phyloP scores from a whole-genome alignment of 2,329 filamentous ascomycete species.

The Lachnellula suecica region DNA sequence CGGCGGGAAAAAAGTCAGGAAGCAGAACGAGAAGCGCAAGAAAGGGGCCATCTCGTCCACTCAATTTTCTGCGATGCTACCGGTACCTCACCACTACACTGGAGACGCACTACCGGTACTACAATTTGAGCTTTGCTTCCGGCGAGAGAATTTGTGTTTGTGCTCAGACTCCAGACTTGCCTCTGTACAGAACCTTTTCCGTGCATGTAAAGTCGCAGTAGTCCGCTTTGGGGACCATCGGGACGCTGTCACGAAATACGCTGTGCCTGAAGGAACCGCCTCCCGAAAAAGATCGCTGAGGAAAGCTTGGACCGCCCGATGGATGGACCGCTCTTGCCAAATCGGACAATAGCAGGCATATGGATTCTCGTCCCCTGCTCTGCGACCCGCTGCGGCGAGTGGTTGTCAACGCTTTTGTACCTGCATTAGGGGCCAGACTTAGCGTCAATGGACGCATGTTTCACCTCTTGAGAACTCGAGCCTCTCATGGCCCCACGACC shows the following conservation, averaged over 20 bases:
- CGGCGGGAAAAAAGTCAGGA: background rate
- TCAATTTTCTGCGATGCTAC: background rate
- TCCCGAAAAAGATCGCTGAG: background rate
- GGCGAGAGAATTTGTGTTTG: too few relatives aligned
- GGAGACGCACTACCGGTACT: too few relatives aligned
- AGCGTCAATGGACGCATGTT: background rate
- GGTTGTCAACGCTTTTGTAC: slow-evolving; percentile 1
- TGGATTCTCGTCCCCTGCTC: background rate
- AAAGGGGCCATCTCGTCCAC: background rate
- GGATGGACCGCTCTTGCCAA: background rate
- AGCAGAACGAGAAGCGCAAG: background rate
- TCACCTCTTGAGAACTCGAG: background rate
- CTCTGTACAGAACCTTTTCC: background rate
- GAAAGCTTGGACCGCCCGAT: background rate
- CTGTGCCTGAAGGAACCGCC: background rate
- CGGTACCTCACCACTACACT: too few relatives aligned
- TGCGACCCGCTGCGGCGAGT: too few relatives aligned
- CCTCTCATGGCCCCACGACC: background rate
- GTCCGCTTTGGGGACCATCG: background rate
- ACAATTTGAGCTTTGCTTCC: too few relatives aligned
- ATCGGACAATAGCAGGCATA: background rate
- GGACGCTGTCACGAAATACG: background rate
- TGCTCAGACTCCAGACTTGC: background rate
- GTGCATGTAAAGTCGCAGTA: background rate
- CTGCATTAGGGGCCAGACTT: slow-evolving; percentile 9